Percentiles rank a stretch among this genome's conserved stretches.
Conservation (phyloP, 768 basidiomycete species). For the Mycena belliarum region DNA sequence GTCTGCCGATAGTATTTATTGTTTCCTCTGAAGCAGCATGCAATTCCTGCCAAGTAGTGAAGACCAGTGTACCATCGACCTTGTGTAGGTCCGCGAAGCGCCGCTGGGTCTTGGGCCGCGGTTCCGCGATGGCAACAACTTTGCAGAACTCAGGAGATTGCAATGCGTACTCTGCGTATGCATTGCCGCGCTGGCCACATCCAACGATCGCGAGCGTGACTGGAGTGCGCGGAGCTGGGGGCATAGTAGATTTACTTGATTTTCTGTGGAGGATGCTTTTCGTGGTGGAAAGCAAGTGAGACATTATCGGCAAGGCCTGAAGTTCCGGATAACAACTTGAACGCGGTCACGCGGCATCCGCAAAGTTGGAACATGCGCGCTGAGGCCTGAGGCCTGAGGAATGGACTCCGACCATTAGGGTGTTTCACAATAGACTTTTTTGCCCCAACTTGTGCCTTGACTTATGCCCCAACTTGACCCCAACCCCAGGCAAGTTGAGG, state of each 20-base stretch:
- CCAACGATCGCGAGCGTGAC: slow-evolving; percentile 79
- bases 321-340: too few relatives aligned
- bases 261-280: slow-evolving; percentile 20
- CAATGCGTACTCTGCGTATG: slow-evolving; percentile 66
- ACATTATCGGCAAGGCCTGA: slow-evolving; percentile 3
- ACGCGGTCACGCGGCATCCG: too few relatives aligned
- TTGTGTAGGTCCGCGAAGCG: slow-evolving; percentile 57
- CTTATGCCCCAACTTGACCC: too few relatives aligned
- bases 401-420: too few relatives aligned
- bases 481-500: too few relatives aligned
- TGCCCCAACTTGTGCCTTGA: too few relatives aligned
- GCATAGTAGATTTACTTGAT: slow-evolving; percentile 9
- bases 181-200: slow-evolving; percentile 81
- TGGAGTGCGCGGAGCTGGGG: slow-evolving; percentile 29
- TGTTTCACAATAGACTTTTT: too few relatives aligned
- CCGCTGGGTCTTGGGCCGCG: slow-evolving; percentile 63
- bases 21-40: slow-evolving; percentile 66
- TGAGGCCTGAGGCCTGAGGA: too few relatives aligned
- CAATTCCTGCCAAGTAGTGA: slow-evolving; percentile 71
- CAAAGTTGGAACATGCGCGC: too few relatives aligned
- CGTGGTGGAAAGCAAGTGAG: slow-evolving; percentile 20
- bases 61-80: slow-evolving; percentile 70
- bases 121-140: slow-evolving; percentile 85
- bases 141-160: slow-evolving; percentile 63
- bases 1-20: slow-evolving; percentile 61